These are phyloP conservation scores for Chenopodium album DNA, from an alignment of 148 eudicot species.

Conservation along the genomic window DNA sequence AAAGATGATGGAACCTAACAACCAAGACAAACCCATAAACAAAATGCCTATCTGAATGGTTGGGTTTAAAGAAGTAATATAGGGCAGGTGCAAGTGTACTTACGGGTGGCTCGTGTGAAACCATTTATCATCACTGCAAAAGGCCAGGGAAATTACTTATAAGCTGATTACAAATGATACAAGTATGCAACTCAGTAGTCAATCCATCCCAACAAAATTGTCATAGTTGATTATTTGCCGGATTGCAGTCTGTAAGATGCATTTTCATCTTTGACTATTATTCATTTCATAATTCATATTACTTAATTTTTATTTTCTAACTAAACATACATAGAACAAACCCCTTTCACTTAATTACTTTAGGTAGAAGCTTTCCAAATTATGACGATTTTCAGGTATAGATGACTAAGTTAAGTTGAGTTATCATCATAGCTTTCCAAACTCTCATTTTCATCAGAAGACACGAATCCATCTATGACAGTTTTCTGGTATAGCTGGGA, in stretches of 20 bases:
- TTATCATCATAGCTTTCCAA: too few species aligned
- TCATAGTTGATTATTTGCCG: neutral
- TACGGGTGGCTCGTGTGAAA: constrained; percentile 57
- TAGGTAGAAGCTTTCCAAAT: neutral
- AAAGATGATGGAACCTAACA: constrained; percentile 57
- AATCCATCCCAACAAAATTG: neutral
- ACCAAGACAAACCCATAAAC: constrained; percentile 7
- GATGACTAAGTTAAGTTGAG: too few species aligned
- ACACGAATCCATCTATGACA: too few species aligned
- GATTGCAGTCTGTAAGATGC: neutral
- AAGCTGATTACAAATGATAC: neutral
- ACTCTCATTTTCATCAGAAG: too few species aligned
- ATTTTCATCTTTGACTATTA: neutral
- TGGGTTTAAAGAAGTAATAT: neutral
- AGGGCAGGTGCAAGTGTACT: constrained; percentile 23
- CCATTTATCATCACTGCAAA: constrained; percentile 66
- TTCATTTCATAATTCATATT: too few species aligned
- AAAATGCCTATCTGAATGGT: neutral
- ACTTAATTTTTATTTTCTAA: too few species aligned
- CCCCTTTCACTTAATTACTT: neutral
- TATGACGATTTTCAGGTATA: neutral
- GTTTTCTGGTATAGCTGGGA: neutral
- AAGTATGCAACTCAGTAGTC: neutral
- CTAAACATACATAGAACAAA: neutral
- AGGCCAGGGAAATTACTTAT: constrained; percentile 14